A percentile compares a stretch with the other conserved stretches of the same genome.
phyloP scores from a whole-genome alignment of 1,284 basidiomycete species.

The Neotropicomus parvogracilis region DNA sequence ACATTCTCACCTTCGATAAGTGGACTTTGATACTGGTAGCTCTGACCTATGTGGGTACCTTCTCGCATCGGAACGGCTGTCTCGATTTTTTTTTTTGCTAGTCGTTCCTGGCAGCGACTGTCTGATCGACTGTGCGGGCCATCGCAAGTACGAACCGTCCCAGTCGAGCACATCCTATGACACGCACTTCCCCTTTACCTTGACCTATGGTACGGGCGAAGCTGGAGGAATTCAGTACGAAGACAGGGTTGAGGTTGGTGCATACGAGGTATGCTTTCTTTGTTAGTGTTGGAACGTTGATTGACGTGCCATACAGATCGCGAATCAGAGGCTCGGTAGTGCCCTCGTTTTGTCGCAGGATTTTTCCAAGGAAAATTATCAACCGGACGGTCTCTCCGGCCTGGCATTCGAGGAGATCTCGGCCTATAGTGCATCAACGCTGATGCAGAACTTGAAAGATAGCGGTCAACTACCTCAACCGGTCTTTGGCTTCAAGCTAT shows the following conservation, averaged over 20 bases:
- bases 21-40: conserved; percentile 41
- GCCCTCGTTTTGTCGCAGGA: conserved; percentile 36
- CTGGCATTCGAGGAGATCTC: conserved; percentile 42
- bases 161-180: conserved; percentile 24
- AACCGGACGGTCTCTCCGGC: conserved; percentile 46
- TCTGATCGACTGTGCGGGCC: conserved; percentile 27
- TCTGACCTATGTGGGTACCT: conserved; percentile 20
- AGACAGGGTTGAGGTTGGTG: conserved; percentile 25
- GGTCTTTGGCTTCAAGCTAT: conserved; percentile 55
- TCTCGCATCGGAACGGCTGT: no score
- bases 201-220: conserved; percentile 34
- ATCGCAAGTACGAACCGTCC: conserved; percentile 31
- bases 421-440: conserved; percentile 28
- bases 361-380: conserved; percentile 22
- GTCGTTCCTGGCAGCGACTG: conserved; percentile 40
- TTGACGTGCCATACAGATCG: conserved; percentile 26
- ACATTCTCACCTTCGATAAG: conserved; percentile 18
- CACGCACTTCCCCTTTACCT: conserved; percentile 12
- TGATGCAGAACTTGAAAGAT: conserved; percentile 39
- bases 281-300: neutral
- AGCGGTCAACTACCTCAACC: conserved; percentile 35
- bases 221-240: conserved; percentile 18
- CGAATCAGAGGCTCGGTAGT: conserved; percentile 37
- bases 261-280: conserved; percentile 17
- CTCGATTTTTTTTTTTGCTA: conserved; percentile 6